Evolutionary conservation across 202 grass and related monocot genomes (phyloP).

Genomic region (Setaria italica): DNA sequence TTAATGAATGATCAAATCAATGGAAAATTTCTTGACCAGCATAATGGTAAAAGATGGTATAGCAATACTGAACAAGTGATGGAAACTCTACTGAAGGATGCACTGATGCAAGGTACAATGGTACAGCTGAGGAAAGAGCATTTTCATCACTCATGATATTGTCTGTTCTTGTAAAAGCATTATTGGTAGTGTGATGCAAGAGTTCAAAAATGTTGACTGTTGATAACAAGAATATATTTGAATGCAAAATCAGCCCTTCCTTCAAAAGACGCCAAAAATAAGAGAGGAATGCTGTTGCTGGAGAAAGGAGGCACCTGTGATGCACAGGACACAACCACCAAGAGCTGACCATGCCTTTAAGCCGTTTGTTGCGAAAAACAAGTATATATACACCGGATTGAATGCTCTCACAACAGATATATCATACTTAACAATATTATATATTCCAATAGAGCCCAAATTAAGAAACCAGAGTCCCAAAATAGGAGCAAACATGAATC

Average conservation of each 20-base stretch:
- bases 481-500: slow-evolving; percentile 92
- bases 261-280: slow-evolving; percentile 3
- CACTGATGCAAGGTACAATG: background rate
- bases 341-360: slow-evolving; percentile 91
- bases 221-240: background rate
- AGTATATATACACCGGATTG: slow-evolving; percentile 93
- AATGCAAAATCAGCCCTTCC: slow-evolving; percentile 1
- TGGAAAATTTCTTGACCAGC: background rate
- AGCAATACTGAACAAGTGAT: background rate
- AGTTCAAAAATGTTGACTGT: slow-evolving; percentile 11
- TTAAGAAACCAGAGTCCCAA: slow-evolving; percentile 93
- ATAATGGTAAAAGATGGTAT: slow-evolving; percentile 1
- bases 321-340: slow-evolving; percentile 97
- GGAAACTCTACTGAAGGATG: slow-evolving; percentile 8
- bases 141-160: slow-evolving; percentile 34
- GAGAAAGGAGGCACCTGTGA: slow-evolving; percentile 72
- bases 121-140: background rate
- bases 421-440: slow-evolving; percentile 88
- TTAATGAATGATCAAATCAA: slow-evolving; percentile 12
- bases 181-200: background rate
- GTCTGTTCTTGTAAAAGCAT: background rate
- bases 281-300: background rate
- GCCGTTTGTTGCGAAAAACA: slow-evolving; percentile 79
- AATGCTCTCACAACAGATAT: slow-evolving; percentile 79
- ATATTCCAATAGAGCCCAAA: slow-evolving; percentile 78